Conservation (phyloP, 2,329 filamentous ascomycete species). For the Neopestalotiopsis sp. region DNA sequence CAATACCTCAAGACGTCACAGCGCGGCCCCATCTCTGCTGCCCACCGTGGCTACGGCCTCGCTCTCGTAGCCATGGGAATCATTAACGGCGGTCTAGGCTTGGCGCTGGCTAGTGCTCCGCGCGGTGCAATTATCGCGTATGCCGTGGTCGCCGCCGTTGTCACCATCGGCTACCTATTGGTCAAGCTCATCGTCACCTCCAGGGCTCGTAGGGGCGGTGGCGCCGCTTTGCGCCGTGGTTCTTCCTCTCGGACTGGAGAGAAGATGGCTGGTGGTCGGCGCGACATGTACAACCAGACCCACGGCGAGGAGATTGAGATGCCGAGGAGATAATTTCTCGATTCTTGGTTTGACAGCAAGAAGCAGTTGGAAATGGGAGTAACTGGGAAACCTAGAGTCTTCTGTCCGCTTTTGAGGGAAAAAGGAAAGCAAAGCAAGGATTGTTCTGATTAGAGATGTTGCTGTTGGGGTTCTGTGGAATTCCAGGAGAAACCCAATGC, state of each 20-base stretch:
- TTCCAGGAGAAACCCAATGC: background rate
- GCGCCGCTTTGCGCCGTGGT: background rate
- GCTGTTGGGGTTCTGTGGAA: background rate
- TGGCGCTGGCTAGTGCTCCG: conserved; percentile 52
- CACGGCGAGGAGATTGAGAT: conserved; percentile 11
- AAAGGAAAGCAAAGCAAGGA: no score
- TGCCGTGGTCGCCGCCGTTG: conserved; percentile 57
- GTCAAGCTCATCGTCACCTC: conserved; percentile 32
- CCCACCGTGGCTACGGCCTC: conserved; percentile 69
- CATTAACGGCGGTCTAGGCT: conserved; percentile 68
- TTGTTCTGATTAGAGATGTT: background rate
- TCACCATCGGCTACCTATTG: conserved; percentile 51
- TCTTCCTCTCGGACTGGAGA: background rate
- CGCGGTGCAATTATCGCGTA: conserved; percentile 57
- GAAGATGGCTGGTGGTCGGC: background rate
- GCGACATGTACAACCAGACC: background rate
- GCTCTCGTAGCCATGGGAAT: conserved; percentile 62
- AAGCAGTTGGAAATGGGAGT: no score
- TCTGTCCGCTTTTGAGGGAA: background rate
- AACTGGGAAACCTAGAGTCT: background rate
- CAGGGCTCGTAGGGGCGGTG: background rate
- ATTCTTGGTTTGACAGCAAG: no score
- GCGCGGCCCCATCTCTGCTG: conserved; percentile 58
- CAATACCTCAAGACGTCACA: conserved; percentile 53
- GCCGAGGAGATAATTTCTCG: background rate